phyloP scores from a whole-genome alignment of 2,329 filamentous ascomycete genomes.

The Helicocarpus griseus region DNA sequence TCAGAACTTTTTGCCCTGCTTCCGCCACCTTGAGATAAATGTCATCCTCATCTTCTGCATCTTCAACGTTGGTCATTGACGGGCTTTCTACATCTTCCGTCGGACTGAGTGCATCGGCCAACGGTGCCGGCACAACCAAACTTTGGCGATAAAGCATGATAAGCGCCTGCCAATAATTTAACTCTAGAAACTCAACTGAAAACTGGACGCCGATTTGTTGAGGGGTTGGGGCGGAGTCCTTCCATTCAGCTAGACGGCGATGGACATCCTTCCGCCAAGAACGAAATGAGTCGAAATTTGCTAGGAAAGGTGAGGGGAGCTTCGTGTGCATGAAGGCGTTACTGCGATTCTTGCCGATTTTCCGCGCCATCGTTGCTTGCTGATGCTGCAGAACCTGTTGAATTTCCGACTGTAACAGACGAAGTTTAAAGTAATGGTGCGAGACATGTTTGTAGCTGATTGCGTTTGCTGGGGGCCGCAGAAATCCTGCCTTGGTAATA shows the following conservation, averaged over 20 bases:
- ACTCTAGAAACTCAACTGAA: constrained; percentile 76
- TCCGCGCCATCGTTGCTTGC: constrained; percentile 69
- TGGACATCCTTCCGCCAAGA: constrained; percentile 87
- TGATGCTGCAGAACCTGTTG: constrained; percentile 88
- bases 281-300: constrained; percentile 73
- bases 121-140: constrained; percentile 70
- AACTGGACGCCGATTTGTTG: constrained; percentile 79
- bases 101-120: constrained; percentile 64
- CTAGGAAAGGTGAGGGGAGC: constrained; percentile 75
- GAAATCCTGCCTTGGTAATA: constrained; percentile 71
- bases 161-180: constrained; percentile 97
- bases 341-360: constrained; percentile 51
- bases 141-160: constrained; percentile 94
- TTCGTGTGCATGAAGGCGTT: constrained; percentile 67
- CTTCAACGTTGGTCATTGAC: constrained; percentile 34
- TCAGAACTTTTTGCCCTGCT: constrained; percentile 84
- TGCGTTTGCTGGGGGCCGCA: constrained; percentile 47
- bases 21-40: constrained; percentile 93
- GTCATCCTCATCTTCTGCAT: constrained; percentile 66
- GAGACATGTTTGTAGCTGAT: constrained; percentile 86
- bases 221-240: constrained; percentile 66
- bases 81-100: constrained; percentile 52
- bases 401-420: constrained; percentile 87
- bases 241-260: constrained; percentile 74
- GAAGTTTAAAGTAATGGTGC: constrained; percentile 83